Percentiles rank a stretch among this genome's conserved stretches.
These are phyloP conservation scores for Aspergillus fumigatiaffinis DNA, from an alignment of 2,329 filamentous ascomycete genomes.

Conservation along the genomic window DNA sequence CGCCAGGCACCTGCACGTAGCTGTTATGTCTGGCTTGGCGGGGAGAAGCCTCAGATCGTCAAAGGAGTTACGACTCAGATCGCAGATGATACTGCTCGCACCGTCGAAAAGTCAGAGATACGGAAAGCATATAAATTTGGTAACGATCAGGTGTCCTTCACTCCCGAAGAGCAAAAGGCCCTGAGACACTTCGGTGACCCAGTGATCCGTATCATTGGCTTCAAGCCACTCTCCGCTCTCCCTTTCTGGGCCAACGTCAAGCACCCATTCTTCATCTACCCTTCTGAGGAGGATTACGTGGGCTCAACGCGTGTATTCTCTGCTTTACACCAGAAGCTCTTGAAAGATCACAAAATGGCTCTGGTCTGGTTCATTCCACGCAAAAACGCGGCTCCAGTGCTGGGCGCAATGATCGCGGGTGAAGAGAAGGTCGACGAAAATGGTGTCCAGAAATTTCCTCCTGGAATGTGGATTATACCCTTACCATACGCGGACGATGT, in stretches of 20 bases:
- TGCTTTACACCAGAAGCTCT: conserved; percentile 81
- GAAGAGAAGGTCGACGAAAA: conserved; percentile 61
- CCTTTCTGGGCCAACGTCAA: conserved; percentile 81
- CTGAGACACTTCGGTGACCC: conserved; percentile 79
- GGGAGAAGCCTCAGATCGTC: conserved; percentile 80
- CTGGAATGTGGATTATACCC: conserved; percentile 83
- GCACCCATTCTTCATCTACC: conserved; percentile 89
- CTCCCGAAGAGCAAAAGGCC: conserved; percentile 72
- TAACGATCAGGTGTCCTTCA: conserved; percentile 82
- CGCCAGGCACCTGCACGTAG: conserved; percentile 75
- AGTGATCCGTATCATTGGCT: conserved; percentile 83
- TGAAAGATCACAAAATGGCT: conserved; percentile 74
- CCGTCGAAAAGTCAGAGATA: conserved; percentile 75
- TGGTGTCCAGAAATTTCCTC: conserved; percentile 67
- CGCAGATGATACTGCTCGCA: conserved; percentile 71
- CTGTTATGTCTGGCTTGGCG: conserved; percentile 82
- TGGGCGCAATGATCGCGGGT: conserved; percentile 80
- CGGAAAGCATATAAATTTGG: conserved; percentile 96
- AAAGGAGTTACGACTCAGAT: conserved; percentile 69
- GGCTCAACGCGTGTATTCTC: conserved; percentile 92
- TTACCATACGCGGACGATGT: conserved; percentile 89
- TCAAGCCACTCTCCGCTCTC: conserved; percentile 74
- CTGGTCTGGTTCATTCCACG: conserved; percentile 88
- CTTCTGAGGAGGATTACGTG: conserved; percentile 82
- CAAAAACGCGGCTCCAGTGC: conserved; percentile 70